phyloP scores from a whole-genome alignment of 192 early-diverging fungal genomes.

The Entophlyctis luteolus region DNA sequence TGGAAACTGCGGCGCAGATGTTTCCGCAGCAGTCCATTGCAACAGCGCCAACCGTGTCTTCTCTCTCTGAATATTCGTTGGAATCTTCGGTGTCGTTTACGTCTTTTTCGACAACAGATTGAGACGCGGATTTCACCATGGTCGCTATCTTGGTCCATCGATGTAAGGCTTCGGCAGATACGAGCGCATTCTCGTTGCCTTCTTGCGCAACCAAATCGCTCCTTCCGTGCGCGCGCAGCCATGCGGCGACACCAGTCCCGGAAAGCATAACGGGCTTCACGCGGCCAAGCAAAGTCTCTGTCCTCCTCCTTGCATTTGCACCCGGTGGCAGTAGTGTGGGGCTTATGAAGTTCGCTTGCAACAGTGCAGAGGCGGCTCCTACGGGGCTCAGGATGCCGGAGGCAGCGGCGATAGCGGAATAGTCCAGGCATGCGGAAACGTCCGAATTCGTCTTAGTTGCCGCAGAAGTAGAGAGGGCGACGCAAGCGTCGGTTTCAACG shows the following conservation, averaged over 20 bases:
- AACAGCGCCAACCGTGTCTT: constrained; percentile 88
- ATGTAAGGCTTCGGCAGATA: background rate
- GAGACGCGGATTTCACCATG: background rate
- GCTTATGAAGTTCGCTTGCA: constrained; percentile 32
- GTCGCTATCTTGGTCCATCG: background rate
- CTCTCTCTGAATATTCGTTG: no score
- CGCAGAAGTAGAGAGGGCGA: constrained; percentile 61
- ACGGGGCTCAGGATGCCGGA: constrained; percentile 69
- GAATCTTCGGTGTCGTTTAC: background rate
- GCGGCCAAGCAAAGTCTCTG: constrained; percentile 34
- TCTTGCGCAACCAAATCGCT: background rate
- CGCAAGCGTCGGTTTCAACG: constrained; percentile 83
- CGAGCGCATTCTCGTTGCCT: background rate
- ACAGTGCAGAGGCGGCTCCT: constrained; percentile 8
- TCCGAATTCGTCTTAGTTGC: no score
- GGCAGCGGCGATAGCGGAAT: constrained; percentile 74
- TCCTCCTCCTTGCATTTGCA: constrained; percentile 38
- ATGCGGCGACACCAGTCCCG: constrained; percentile 51
- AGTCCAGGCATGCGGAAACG: no score
- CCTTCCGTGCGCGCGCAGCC: background rate
- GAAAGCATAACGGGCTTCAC: constrained; percentile 54
- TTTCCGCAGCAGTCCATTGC: constrained; percentile 63
- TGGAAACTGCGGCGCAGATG: constrained; percentile 72
- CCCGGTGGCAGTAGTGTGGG: no score
- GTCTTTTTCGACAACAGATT: constrained; percentile 18